These are phyloP conservation scores for Phanerochaete sordida DNA, from an alignment of 768 basidiomycete genomes.

Conservation along the genomic window DNA sequence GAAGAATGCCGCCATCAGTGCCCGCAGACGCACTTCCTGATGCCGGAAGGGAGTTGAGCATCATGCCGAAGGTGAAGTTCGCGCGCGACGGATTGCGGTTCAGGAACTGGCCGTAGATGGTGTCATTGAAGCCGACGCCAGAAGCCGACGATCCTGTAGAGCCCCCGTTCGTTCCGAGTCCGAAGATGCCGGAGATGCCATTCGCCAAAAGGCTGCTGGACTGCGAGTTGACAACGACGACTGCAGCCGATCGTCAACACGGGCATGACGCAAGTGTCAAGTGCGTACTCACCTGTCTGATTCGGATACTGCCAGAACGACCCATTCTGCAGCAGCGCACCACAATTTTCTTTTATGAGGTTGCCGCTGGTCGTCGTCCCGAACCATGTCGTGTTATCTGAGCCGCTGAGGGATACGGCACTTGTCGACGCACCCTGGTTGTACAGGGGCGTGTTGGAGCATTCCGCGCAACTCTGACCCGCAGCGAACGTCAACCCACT, in stretches of 20 bases:
- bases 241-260: neutral
- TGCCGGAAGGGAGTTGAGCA: slow-evolving; percentile 32
- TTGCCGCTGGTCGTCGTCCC: neutral
- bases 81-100: slow-evolving; percentile 24
- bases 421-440: slow-evolving; percentile 4
- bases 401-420: neutral
- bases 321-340: slow-evolving; percentile 27
- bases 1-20: slow-evolving; percentile 30
- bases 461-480: slow-evolving; percentile 1
- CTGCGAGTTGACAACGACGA: neutral
- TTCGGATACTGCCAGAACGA: slow-evolving; percentile 34
- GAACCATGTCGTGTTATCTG: slow-evolving; percentile 4
- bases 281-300: slow-evolving; percentile 30
- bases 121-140: slow-evolving; percentile 20
- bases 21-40: slow-evolving; percentile 20
- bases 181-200: slow-evolving; percentile 31
- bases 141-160: slow-evolving; percentile 6
- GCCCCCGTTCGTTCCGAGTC: slow-evolving; percentile 28
- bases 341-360: slow-evolving; percentile 33
- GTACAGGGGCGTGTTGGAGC: slow-evolving; percentile 6
- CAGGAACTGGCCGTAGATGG: slow-evolving; percentile 28
- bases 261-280: neutral
- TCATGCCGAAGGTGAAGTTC: slow-evolving; percentile 38
- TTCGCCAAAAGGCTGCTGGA: slow-evolving; percentile 22
- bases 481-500: slow-evolving; percentile 8